Evolutionary conservation across 1,284 basidiomycete genomes (phyloP).

Genomic region (Earliella scabrosa): DNA sequence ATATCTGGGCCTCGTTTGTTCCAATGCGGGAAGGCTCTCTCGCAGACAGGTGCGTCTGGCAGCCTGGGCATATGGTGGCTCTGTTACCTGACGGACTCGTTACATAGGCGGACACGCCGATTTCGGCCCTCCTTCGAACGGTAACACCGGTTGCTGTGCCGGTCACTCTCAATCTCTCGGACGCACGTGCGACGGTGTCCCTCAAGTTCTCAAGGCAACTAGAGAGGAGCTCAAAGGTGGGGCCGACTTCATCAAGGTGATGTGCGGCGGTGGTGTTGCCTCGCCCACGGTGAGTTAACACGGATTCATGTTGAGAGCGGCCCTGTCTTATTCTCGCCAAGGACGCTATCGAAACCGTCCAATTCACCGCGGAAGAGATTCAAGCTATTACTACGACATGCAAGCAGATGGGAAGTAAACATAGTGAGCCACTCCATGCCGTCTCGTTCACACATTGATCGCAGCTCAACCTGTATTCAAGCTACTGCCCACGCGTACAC

Average conservation of each 20-base stretch:
- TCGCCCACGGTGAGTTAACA: constrained; percentile 39
- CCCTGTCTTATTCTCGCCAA: background rate
- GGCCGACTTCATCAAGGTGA: constrained; percentile 49
- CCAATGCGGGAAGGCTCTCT: constrained; percentile 50
- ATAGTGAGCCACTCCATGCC: too few species aligned
- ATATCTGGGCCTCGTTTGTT: constrained; percentile 47
- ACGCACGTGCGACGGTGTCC: constrained; percentile 44
- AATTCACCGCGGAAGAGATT: constrained; percentile 51
- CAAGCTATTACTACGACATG: constrained; percentile 49
- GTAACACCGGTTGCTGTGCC: constrained; percentile 43
- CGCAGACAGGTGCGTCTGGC: constrained; percentile 45
- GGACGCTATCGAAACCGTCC: constrained; percentile 50
- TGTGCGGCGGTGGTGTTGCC: constrained; percentile 50
- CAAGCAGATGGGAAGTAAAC: constrained; percentile 45
- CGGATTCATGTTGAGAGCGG: too few species aligned
- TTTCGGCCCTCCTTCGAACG: constrained; percentile 31
- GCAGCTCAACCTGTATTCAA: constrained; percentile 1
- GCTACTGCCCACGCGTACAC: constrained; percentile 46
- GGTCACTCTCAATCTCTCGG: constrained; percentile 40
- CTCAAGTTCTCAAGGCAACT: constrained; percentile 43
- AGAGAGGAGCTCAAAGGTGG: constrained; percentile 49
- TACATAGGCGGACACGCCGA: constrained; percentile 51
- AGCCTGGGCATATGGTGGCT: too few species aligned
- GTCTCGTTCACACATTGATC: background rate
- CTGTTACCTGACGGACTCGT: too few species aligned